Evolutionary conservation across 2,329 filamentous ascomycete species (phyloP), one percentile per base, ranked within the genome.

Genomic region (Septoria petroselini): DNA sequence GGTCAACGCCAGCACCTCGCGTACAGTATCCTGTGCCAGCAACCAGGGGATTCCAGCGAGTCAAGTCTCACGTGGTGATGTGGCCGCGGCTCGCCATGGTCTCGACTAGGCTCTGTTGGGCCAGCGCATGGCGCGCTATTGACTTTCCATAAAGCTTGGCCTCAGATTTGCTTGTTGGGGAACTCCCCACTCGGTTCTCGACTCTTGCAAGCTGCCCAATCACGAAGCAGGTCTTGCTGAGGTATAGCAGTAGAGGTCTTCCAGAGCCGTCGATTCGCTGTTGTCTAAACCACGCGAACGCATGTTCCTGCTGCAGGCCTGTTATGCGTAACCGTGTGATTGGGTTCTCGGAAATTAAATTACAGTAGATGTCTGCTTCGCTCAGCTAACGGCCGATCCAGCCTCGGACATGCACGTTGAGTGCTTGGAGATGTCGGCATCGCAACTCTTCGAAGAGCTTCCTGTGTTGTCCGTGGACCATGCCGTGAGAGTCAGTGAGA

Each of bases 141-240:
- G 45, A 23, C 34, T 48, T 29, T 38, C 38, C 37, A 41, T 19
- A 27, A 42, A 27, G 45, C 45, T 48, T 48, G 38, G 45, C 38
- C 14, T 19, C 9, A 6, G 21, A 30, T 41, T 23, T 41, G 34
- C 30, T 7, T 21, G 19, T 12, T 12, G 17, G 15, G 40, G 15
- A n/a, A 37, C 17, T 29, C 15, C 25, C 27, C 18, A 47, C 25
- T 11, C 29, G 45, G 29, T 37, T 41, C 45, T 48, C 30, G 37
- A 48, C 38, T 21, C 38, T 37, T 39, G 6, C 18, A 3, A 27
- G 27, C 27, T 11, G 11, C 7, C 37, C 31, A 42, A 35, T 42
- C 30, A 35, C 14, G n/a, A n/a, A 6, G 12, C 31, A 11, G 12
- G 12, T n/a, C 37, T 33, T 29, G 21, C 12, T 41, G 7, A 7